Evolutionary conservation across 2,329 filamentous ascomycete species (phyloP), one percentile per base, ranked within the genome.

Genomic region (Fragosphaeria purpurea): DNA sequence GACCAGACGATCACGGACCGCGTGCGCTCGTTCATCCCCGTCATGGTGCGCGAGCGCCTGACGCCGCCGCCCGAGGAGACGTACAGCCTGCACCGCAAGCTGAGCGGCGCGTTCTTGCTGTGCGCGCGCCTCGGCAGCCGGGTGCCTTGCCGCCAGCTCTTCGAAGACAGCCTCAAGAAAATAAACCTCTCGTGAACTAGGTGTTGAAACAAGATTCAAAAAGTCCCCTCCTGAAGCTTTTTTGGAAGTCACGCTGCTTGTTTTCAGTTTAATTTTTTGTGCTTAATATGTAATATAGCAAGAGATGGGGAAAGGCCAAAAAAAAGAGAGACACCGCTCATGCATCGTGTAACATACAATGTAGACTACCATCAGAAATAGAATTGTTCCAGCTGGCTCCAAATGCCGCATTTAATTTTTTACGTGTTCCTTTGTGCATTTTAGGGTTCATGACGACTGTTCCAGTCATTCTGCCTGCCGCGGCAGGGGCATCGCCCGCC

Each of bases 1-100:
- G 82, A 91, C 61, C 93, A 98, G 72, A 98, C 91, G 1, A 97
- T 98, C 58, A 98, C 93, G 1, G 90, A 97, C 62, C 78, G 94
- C 43, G 91, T 98, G 51, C 83, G 90, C 61, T 78, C 74, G 4
- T 75, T 95, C 48, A 97, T 98, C 58, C 93, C 93, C 12, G 72
- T 95, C 48, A 98, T 98, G 93, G 75, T 98, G 44, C 79, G 80
- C 51, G 93, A 98, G 72, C 73, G 93, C 38, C 70, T 98, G 22
- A 82, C 88, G 12, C 91, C 93, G 31, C 93, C 94, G 31, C 93
- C 93, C 0, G 94, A 98, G 70, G 93, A 98, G 74, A 98, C 93
- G 48, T 98, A 98, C 63, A 91, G 85, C 64, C 69, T 98, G 61
- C 93, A 98, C 67, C 80, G 93, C 54, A 98, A 98, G 71, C 70